Percentiles rank a stretch among this genome's conserved stretches.
These are phyloP conservation scores for Rhizopus microsporus DNA, from an alignment of 371 early-diverging fungal genomes.

Conservation along the genomic window DNA sequence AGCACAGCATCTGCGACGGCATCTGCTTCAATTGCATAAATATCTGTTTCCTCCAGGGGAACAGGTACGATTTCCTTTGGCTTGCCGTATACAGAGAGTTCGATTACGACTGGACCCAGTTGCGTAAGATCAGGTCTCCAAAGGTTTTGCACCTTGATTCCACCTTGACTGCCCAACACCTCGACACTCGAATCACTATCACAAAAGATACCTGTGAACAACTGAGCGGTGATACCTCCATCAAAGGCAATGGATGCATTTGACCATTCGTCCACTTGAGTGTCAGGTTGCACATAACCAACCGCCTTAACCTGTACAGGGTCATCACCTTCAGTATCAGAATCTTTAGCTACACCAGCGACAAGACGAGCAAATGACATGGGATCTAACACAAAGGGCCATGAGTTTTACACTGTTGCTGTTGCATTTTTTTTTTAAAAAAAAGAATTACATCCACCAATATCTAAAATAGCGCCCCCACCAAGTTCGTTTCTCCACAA, in stretches of 20 bases:
- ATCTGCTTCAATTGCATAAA: conserved; percentile 47
- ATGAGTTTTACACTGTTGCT: too few species aligned
- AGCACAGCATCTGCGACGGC: conserved; percentile 42
- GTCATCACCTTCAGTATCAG: conserved; percentile 17
- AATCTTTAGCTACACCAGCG: conserved; percentile 34
- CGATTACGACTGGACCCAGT: conserved; percentile 37
- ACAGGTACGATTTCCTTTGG: conserved; percentile 27
- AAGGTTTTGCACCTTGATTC: conserved; percentile 32
- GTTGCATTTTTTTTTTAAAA: not conserved
- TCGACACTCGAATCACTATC: conserved; percentile 40
- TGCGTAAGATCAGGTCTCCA: conserved; percentile 51
- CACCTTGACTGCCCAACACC: conserved; percentile 41
- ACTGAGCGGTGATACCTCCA: conserved; percentile 33
- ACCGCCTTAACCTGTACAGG: conserved; percentile 39
- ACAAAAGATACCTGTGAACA: conserved; percentile 45
- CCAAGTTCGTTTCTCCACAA: conserved; percentile 50
- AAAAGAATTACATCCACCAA: conserved; percentile 47
- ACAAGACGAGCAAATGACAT: conserved; percentile 47
- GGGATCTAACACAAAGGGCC: conserved; percentile 28
- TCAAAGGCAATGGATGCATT: conserved; percentile 42
- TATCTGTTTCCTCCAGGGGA: conserved; percentile 29
- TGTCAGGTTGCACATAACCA: conserved; percentile 41
- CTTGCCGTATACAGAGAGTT: conserved; percentile 29
- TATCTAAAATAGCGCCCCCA: conserved; percentile 51
- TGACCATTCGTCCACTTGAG: conserved; percentile 51